Evolutionary conservation across 1,139 yeast genomes (phyloP).

Genomic region (Hansenula sp.): DNA sequence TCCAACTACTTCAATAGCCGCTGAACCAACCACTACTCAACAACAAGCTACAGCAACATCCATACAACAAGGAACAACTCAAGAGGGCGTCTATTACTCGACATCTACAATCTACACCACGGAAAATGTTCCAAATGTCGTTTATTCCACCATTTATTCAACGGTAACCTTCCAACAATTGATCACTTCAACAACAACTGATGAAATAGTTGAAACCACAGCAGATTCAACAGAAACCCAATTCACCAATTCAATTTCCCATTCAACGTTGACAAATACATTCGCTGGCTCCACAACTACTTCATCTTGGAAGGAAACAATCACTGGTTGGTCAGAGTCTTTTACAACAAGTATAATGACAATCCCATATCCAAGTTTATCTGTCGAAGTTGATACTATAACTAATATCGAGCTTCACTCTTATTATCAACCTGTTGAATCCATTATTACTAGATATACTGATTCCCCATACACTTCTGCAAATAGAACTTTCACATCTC

Average conservation of each 20-base stretch:
- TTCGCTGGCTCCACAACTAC: conserved; percentile 9
- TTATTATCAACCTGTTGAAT: conserved; percentile 3
- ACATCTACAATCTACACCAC: not conserved
- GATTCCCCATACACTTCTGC: conserved; percentile 2
- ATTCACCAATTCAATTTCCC: conserved; percentile 7
- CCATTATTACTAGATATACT: conserved; percentile 4
- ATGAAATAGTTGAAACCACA: conserved; percentile 5
- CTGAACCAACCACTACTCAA: not conserved
- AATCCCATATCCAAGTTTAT: conserved; percentile 12
- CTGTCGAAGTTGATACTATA: conserved; percentile 4
- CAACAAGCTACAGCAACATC: conserved; percentile 1
- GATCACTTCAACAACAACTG: conserved; percentile 7
- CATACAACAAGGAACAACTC: not conserved
- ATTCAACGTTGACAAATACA: conserved; percentile 9
- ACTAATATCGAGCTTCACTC: conserved; percentile 3
- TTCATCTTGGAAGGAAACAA: not conserved
- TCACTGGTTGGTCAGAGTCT: conserved; percentile 6
- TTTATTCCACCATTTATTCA: conserved; percentile 7
- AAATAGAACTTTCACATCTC: conserved; percentile 14
- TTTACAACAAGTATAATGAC: conserved; percentile 7
- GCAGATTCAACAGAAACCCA: conserved; percentile 4
- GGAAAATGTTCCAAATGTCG: conserved; percentile 1
- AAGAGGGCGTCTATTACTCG: not conserved
- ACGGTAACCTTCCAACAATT: conserved; percentile 5
- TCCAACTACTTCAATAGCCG: conserved; percentile 2